These are phyloP conservation scores for Aspergillus transmontanensis DNA, from an alignment of 2,329 filamentous ascomycete species.

Conservation along the genomic window DNA sequence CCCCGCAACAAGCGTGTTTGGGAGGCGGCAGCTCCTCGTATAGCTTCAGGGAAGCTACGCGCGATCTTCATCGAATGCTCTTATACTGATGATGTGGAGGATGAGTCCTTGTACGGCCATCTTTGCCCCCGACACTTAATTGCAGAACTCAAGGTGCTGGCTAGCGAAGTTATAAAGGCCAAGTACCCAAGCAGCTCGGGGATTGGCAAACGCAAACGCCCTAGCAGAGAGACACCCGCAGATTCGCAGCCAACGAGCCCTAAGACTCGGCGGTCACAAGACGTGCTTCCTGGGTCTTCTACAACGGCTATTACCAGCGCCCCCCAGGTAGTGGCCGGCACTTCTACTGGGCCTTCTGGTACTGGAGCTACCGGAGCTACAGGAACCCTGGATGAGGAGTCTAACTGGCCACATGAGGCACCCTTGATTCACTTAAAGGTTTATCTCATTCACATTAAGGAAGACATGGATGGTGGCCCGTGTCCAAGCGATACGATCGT, in stretches of 20 bases:
- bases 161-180: slow-evolving; percentile 66
- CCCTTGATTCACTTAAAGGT: slow-evolving; percentile 75
- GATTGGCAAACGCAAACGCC: slow-evolving; percentile 48
- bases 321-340: not conserved
- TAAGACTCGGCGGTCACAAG: not conserved
- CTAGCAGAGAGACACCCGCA: slow-evolving; percentile 2
- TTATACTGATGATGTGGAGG: slow-evolving; percentile 77
- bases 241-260: not conserved
- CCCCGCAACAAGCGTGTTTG: slow-evolving; percentile 83
- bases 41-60: slow-evolving; percentile 69
- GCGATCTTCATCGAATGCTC: slow-evolving; percentile 96
- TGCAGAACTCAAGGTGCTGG: slow-evolving; percentile 74
- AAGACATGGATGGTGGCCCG: slow-evolving; percentile 73
- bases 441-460: slow-evolving; percentile 93
- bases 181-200: slow-evolving; percentile 34
- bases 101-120: slow-evolving; percentile 83
- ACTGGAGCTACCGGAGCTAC: slow-evolving; percentile 8
- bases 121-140: slow-evolving; percentile 81
- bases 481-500: slow-evolving; percentile 68
- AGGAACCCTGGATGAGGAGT: slow-evolving; percentile 5
- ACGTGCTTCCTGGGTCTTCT: not conserved
- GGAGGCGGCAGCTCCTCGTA: slow-evolving; percentile 84
- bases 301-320: not conserved
- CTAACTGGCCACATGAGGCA: slow-evolving; percentile 14
- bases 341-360: slow-evolving; percentile 4